Evolutionary conservation across 2,329 filamentous ascomycete genomes (phyloP), one percentile per base, ranked within the genome.

Genomic region (Fusarium annulatum): DNA sequence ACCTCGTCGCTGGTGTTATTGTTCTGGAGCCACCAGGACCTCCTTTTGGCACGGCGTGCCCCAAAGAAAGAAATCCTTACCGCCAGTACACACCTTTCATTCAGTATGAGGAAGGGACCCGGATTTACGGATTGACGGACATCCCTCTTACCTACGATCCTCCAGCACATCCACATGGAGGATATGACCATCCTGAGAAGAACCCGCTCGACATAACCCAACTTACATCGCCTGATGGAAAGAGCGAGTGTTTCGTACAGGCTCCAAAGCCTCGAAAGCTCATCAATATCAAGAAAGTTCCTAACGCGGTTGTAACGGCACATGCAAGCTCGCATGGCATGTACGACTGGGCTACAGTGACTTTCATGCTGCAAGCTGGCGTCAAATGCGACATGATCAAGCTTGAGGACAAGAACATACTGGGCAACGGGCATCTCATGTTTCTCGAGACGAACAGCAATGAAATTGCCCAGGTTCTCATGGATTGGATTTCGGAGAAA

Each of bases 341-440:
- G 15, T 91, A 87, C 67, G 89, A 91, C 72, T 86, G 87, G 78
- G 88, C 87, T 41, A 89, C 86, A 0, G 84, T 86, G 4, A 69
- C 78, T 18, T 91, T 86, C 75, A 76, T 91, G 75, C 73, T 79
- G 59, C 88, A 91, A 75, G 87, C 85, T 4, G 88, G 88, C 0
- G 82, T 86, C 2, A 65, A 74, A 0, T 82, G 84, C 3, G 81
- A 86, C 5, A 85, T 84, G 79, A 71, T 88, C 41, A 79, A 83
- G 56, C 80, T 90, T 49, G 83, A 80, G 0, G 78, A 85, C 2
- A 63, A 80, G 3, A 83, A 82, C 0, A 84, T 90, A 3, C 76
- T 79, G 28, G 89, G 89, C 0, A 90, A 91, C 66, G 88, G 87
- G 0, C 88, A 89, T 73, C 83, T 90, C 65, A 82, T 86, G 80